phyloP scores from a whole-genome alignment of 371 early-diverging fungal genomes.

The Mucor plumbeus region DNA sequence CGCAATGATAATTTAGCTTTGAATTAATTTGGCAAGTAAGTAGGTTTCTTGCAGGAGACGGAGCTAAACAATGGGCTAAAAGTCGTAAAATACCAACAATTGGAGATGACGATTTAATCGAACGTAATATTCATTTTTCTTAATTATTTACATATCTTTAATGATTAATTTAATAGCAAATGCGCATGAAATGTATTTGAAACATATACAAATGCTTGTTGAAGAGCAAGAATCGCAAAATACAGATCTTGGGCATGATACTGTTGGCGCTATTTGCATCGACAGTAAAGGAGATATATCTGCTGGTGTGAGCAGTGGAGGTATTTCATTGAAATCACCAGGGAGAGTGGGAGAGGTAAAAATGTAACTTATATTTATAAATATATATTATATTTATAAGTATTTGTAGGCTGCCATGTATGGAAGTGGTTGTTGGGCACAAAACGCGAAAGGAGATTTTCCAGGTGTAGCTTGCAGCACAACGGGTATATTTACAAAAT shows the following conservation, averaged over 20 bases:
- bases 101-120: conserved; percentile 28
- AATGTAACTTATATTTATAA: not conserved
- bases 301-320: conserved; percentile 88
- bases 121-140: conserved; percentile 20
- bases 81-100: conserved; percentile 35
- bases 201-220: conserved; percentile 29
- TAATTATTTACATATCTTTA: not conserved
- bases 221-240: conserved; percentile 11
- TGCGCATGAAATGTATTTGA: conserved; percentile 30
- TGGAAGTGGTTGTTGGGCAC: conserved; percentile 79
- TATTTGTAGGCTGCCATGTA: conserved; percentile 68
- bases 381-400: not conserved
- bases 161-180: not conserved
- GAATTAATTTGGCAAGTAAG: not conserved
- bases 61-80: conserved; percentile 63
- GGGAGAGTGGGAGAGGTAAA: conserved; percentile 87
- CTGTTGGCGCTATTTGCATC: conserved; percentile 86
- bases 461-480: conserved; percentile 71
- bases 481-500: conserved; percentile 44
- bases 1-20: not conserved
- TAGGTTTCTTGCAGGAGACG: conserved; percentile 68
- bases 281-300: conserved; percentile 71
- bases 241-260: conserved; percentile 66
- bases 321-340: conserved; percentile 81
- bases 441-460: conserved; percentile 30